Percentiles rank a stretch among this genome's conserved stretches.
These are phyloP conservation scores for Hemileia vastatrix DNA, from an alignment of 1,284 basidiomycete genomes.

Conservation along the genomic window DNA sequence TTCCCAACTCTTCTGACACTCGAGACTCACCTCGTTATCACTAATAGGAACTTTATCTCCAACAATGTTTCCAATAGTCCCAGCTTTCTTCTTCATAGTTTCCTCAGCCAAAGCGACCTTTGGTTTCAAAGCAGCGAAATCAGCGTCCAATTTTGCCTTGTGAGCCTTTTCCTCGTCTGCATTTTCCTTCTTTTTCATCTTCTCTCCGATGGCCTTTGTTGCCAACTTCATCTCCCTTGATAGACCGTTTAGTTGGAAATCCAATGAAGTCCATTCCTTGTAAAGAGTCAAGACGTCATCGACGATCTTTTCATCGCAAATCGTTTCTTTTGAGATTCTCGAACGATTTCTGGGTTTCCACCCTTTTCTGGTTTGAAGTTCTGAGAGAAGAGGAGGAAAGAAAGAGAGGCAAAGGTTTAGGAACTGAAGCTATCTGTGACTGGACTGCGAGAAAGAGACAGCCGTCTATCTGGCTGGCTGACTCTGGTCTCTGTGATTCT, in stretches of 20 bases:
- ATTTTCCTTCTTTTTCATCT: conserved; percentile 58
- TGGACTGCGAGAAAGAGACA: too few relatives aligned
- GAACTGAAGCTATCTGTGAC: too few relatives aligned
- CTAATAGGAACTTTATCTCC: conserved; percentile 75
- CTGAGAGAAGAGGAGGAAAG: conserved; percentile 28
- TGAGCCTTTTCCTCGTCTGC: conserved; percentile 73
- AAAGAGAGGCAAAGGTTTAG: background rate
- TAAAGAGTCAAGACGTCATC: conserved; percentile 90
- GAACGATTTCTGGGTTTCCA: conserved; percentile 80
- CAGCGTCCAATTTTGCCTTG: conserved; percentile 68
- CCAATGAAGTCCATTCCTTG: conserved; percentile 65
- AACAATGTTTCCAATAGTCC: conserved; percentile 86
- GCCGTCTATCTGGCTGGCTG: too few relatives aligned
- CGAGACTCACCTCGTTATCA: conserved; percentile 64
- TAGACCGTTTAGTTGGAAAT: conserved; percentile 26
- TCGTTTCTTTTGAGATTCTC: conserved; percentile 84
- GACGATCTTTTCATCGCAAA: conserved; percentile 76
- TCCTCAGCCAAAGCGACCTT: conserved; percentile 66
- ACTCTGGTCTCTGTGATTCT: too few relatives aligned
- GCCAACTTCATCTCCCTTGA: background rate
- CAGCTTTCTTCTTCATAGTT: conserved; percentile 68
- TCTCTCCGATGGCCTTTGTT: conserved; percentile 28
- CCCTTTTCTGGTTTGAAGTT: conserved; percentile 53
- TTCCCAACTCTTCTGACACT: too few relatives aligned
- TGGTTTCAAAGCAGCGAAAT: conserved; percentile 66